These are phyloP conservation scores for Naganishia randhawae DNA, from an alignment of 768 basidiomycete genomes.

Conservation along the genomic window DNA sequence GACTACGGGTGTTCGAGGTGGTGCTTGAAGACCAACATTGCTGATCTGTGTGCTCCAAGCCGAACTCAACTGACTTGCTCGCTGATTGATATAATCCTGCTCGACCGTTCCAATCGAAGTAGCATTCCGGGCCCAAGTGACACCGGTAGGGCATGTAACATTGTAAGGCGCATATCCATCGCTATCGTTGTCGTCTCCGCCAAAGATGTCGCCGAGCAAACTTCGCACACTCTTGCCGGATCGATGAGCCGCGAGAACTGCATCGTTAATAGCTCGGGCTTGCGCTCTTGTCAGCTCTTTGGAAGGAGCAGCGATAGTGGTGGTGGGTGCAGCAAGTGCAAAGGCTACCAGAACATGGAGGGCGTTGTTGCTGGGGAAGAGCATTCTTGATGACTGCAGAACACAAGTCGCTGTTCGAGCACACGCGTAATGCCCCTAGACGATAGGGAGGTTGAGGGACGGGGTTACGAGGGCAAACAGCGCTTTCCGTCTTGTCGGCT, in stretches of 20 bases:
- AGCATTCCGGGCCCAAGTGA: slow-evolving; percentile 42
- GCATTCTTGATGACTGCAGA: slow-evolving; percentile 14
- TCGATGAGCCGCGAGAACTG: not conserved
- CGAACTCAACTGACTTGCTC: slow-evolving; percentile 31
- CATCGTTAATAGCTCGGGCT: slow-evolving; percentile 17
- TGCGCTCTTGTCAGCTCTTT: slow-evolving; percentile 20
- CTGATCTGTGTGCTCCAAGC: slow-evolving; percentile 36
- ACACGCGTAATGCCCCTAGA: not conserved
- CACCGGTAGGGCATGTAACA: slow-evolving; percentile 38
- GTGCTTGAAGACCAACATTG: slow-evolving; percentile 33
- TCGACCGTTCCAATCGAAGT: slow-evolving; percentile 36
- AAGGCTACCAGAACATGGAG: not conserved
- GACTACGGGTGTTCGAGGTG: slow-evolving; percentile 49
- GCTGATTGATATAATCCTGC: slow-evolving; percentile 32
- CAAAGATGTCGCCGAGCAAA: slow-evolving; percentile 23
- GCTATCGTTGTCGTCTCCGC: slow-evolving; percentile 20
- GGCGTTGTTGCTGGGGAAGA: not conserved
- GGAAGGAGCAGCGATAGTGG: slow-evolving; percentile 1
- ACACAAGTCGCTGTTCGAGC: not conserved
- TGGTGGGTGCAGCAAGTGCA: not conserved
- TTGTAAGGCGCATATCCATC: slow-evolving; percentile 41
- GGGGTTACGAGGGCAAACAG: not conserved
- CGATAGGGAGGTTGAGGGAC: not conserved
- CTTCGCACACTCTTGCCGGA: slow-evolving; percentile 15
- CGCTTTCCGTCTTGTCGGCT: too few relatives aligned